Evolutionary conservation across 192 early-diverging fungal genomes (phyloP), one percentile per base, ranked within the genome.

Genomic region (Coemansia sp.): DNA sequence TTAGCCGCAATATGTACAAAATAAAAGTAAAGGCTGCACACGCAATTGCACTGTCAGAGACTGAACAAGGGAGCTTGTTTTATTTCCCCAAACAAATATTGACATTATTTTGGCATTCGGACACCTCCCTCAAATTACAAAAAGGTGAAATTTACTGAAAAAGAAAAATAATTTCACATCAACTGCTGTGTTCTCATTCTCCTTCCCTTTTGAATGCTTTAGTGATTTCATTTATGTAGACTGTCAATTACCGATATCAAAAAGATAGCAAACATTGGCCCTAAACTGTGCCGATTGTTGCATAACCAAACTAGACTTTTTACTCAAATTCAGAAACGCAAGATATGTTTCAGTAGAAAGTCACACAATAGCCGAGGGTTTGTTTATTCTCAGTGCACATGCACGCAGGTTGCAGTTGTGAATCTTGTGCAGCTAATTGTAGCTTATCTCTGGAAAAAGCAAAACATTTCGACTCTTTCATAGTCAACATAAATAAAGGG

Each of bases 171-270:
- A 35, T 35, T 49, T 49, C 2, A 6, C 48, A 21, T 21, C 19
- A n/a, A 19, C 48, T n/a, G 48, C 19, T 49, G 48, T 2, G 17
- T 17, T 17, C 43, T 47, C 12, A n/a, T 47, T 47, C 4, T n/a
- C 6, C 19, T 49, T 7, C 41, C 41, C 41, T 45, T n/a, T n/a
- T n/a, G 16, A 45, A n/a, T n/a, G 6, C 8, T 35, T n/a, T 45
- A 17, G 53, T 25, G 16, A 35, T n/a, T 57, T 57, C 55, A 57
- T 57, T 57, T 57, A 57, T 39, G 55, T 31, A 38, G 19, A 29
- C 29, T 37, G 55, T 19, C 55, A 57, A 57, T 57, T 57, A 37
- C 41, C 41, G 41, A 57, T 11, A 39, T 26, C 19, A 9, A 19
- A 19, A n/a, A 49, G 19, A 17, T 19, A 17, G 7, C n/a, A 19